Evolutionary conservation across 2,329 filamentous ascomycete species (phyloP).

Genomic region (Colletotrichum cuscutae): DNA sequence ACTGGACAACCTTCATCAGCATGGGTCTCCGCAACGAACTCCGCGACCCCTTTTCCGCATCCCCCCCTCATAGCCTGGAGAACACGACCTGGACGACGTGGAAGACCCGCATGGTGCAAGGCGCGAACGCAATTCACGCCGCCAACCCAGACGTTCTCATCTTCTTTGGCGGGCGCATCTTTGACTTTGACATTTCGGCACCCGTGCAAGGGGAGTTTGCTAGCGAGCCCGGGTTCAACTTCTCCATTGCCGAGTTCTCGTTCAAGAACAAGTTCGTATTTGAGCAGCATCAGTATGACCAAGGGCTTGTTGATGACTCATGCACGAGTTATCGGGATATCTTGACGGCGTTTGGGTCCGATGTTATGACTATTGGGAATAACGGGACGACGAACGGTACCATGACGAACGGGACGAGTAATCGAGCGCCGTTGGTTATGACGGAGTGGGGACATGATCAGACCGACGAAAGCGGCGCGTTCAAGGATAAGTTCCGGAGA

Average conservation of each 20-base stretch:
- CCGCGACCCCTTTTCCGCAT: slow-evolving; percentile 49
- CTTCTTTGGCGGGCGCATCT: slow-evolving; percentile 48
- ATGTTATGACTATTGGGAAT: not conserved
- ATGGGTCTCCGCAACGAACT: slow-evolving; percentile 58
- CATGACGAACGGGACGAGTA: not conserved
- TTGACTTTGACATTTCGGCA: slow-evolving; percentile 45
- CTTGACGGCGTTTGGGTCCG: not conserved
- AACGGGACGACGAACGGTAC: not conserved
- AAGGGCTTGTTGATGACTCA: slow-evolving; percentile 33
- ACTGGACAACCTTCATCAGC: slow-evolving; percentile 51
- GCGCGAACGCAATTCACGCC: slow-evolving; percentile 53
- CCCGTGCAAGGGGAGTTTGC: slow-evolving; percentile 42
- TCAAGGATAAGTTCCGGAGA: slow-evolving; percentile 50
- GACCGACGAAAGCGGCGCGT: not conserved
- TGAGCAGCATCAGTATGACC: slow-evolving; percentile 50
- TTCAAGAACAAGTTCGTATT: slow-evolving; percentile 53
- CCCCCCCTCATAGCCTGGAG: slow-evolving; percentile 54
- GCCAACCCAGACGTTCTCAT: slow-evolving; percentile 58
- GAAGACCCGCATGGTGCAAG: slow-evolving; percentile 55
- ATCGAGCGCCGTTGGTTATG: slow-evolving; percentile 27
- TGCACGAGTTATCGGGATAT: not conserved
- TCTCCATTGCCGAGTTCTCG: slow-evolving; percentile 51
- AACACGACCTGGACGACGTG: slow-evolving; percentile 58
- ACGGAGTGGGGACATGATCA: slow-evolving; percentile 31
- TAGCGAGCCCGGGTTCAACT: slow-evolving; percentile 19